Evolutionary conservation across 257 asterid species (phyloP).

Genomic region (Gardenia jasminoides): DNA sequence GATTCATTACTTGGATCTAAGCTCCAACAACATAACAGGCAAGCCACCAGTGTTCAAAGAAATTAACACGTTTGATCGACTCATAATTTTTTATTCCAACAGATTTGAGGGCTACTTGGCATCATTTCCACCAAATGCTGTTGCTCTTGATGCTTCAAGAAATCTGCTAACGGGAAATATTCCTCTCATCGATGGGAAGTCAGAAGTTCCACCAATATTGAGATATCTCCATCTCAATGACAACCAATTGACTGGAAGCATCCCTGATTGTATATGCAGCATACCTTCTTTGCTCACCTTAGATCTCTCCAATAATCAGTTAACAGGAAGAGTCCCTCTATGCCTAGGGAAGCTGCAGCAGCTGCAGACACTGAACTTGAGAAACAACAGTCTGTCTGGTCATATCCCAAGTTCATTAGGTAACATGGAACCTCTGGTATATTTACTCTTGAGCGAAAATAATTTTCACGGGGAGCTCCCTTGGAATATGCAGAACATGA

Average conservation of each 20-base stretch:
- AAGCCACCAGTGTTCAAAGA: constrained; percentile 17
- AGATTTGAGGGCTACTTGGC: constrained; percentile 18
- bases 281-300: background rate
- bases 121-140: constrained; percentile 13
- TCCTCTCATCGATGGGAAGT: background rate
- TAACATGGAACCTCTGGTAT: background rate
- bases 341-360: constrained; percentile 17
- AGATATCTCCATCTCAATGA: constrained; percentile 14
- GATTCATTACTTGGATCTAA: constrained; percentile 18
- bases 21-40: constrained; percentile 15
- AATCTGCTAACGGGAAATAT: constrained; percentile 19
- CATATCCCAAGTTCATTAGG: constrained; percentile 31
- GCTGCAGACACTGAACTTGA: constrained; percentile 10
- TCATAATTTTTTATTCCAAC: constrained; percentile 5
- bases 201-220: background rate
- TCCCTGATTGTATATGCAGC: constrained; percentile 19
- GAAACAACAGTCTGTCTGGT: constrained; percentile 23
- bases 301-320: constrained; percentile 21
- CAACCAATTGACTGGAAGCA: constrained; percentile 11
- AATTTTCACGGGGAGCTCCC: background rate
- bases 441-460: background rate
- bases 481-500: background rate
- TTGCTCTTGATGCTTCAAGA: constrained; percentile 12
- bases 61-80: background rate
- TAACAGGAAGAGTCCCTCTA: constrained; percentile 14